Conservation (phyloP, 78 protist species). For the Goniomonas avonlea region DNA sequence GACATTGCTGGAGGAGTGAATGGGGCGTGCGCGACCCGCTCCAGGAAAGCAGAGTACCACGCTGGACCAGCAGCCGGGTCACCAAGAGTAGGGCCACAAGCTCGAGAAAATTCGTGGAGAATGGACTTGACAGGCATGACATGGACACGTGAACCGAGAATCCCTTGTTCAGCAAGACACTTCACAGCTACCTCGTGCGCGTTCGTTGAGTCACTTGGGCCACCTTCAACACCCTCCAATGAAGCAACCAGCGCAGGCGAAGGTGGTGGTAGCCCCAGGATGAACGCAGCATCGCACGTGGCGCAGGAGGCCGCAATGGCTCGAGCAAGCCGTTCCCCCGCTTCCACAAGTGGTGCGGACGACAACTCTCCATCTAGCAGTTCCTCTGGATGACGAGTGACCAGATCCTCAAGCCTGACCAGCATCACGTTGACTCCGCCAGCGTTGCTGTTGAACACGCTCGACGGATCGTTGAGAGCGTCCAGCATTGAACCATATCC, state of each 20-base stretch:
- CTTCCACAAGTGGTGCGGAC: neutral
- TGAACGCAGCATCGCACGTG: neutral
- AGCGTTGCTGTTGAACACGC: neutral
- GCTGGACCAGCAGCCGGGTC: neutral
- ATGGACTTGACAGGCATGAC: too few relatives aligned
- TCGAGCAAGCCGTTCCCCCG: neutral
- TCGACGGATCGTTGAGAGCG: neutral
- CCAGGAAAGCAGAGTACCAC: neutral
- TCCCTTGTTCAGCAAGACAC: too few relatives aligned
- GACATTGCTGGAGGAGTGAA: neutral
- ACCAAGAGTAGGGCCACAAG: neutral
- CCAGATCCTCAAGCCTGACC: neutral
- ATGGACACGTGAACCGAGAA: too few relatives aligned
- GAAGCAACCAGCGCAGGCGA: too few relatives aligned
- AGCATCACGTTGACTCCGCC: neutral
- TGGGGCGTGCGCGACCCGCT: conserved; percentile 13
- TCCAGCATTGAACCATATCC: neutral
- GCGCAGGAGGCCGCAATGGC: neutral
- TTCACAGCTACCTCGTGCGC: neutral
- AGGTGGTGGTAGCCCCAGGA: neutral
- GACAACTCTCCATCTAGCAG: neutral
- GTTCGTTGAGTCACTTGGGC: neutral
- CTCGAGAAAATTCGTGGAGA: neutral
- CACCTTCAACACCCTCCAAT: neutral
- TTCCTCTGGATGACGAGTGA: neutral